Percentiles rank a stretch among this genome's conserved stretches.
These are phyloP conservation scores for Saccharomycopsis synnaedendra DNA, from an alignment of 805 yeast species.

Conservation along the genomic window DNA sequence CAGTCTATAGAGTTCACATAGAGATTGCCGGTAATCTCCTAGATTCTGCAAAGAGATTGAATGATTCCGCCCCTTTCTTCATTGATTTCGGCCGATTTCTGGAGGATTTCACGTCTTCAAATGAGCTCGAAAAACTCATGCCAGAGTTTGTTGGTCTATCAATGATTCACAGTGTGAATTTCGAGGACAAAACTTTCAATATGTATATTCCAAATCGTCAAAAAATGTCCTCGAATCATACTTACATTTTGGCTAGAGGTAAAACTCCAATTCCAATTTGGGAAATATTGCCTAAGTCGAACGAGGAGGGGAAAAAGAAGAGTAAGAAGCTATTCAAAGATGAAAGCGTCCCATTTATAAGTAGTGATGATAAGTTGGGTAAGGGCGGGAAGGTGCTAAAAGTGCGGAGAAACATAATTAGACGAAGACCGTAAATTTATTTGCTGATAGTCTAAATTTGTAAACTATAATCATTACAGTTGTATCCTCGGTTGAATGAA, in stretches of 20 bases:
- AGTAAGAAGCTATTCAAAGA: constrained; percentile 15
- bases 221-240: neutral
- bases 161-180: constrained; percentile 10
- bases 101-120: neutral
- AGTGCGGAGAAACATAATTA: constrained; percentile 34
- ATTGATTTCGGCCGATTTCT: constrained; percentile 1
- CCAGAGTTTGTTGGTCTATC: constrained; percentile 5
- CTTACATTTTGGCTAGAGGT: constrained; percentile 7
- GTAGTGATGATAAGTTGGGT: constrained; percentile 31
- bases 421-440: constrained; percentile 18
- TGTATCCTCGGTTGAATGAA: too few species aligned
- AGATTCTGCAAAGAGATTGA: too few species aligned
- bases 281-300: constrained; percentile 22
- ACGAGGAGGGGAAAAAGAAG: neutral
- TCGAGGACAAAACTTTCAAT: constrained; percentile 5
- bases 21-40: neutral
- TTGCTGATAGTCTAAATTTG: neutral
- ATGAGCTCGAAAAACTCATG: neutral
- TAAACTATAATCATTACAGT: too few species aligned
- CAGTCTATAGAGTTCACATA: constrained; percentile 8
- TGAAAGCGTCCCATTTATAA: constrained; percentile 10
- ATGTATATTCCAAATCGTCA: constrained; percentile 4
- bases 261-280: constrained; percentile 17
- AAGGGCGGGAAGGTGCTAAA: constrained; percentile 39
- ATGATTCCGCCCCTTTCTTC: neutral